phyloP scores from a whole-genome alignment of 768 basidiomycete species.

The Pleurotus eryngii region DNA sequence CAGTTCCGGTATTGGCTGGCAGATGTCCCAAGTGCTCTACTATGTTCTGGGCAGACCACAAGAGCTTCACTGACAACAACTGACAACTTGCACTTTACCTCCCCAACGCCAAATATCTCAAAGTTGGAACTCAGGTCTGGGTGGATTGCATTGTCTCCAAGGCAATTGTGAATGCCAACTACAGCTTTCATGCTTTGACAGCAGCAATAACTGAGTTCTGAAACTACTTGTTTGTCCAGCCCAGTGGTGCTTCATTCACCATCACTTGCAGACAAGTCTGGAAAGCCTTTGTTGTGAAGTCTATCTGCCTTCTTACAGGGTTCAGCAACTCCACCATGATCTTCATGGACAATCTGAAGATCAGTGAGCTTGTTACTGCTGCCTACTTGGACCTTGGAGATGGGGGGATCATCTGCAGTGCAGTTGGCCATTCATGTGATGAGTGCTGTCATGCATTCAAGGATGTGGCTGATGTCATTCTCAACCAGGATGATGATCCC shows the following conservation, averaged over 20 bases:
- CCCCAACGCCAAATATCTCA: background rate
- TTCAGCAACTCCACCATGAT: background rate
- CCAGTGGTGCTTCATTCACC: background rate
- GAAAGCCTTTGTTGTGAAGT: conserved; percentile 19
- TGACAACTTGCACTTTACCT: background rate
- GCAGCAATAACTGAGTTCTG: conserved; percentile 14
- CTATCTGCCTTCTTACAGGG: conserved; percentile 13
- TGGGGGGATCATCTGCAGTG: conserved; percentile 5
- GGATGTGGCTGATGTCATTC: conserved; percentile 2
- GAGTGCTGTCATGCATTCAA: conserved; percentile 11
- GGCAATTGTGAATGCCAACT: conserved; percentile 14
- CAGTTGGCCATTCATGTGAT: conserved; percentile 6
- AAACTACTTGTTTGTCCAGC: conserved; percentile 10
- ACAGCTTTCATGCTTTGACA: conserved; percentile 17
- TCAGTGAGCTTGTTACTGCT: conserved; percentile 5
- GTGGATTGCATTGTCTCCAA: conserved; percentile 9
- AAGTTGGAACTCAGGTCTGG: background rate
- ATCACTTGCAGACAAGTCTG: conserved; percentile 13
- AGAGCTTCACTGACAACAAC: background rate
- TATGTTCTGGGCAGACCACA: background rate
- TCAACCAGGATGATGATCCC: background rate
- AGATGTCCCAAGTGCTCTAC: too few species aligned
- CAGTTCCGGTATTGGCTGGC: too few species aligned
- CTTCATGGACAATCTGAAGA: conserved; percentile 3
- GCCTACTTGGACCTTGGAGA: conserved; percentile 5